Percentiles rank a stretch among this genome's conserved stretches.
phyloP scores from a whole-genome alignment of 2,329 filamentous ascomycete species.

The Trichoderma endophyticum region DNA sequence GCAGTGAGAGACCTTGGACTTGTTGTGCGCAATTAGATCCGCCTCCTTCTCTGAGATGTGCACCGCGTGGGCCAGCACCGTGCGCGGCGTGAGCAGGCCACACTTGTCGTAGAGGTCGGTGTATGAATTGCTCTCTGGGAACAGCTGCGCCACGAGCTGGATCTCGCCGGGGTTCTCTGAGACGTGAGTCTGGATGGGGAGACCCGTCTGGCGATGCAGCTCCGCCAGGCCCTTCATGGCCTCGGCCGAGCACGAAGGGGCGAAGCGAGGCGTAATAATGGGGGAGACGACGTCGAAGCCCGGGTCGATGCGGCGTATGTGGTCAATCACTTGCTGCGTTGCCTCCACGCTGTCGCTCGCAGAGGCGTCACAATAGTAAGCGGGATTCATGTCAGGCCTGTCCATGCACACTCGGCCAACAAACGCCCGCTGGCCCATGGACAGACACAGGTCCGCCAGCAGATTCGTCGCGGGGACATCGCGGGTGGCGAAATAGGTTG shows the following conservation, averaged over 20 bases:
- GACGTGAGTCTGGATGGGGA: constrained; percentile 85
- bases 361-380: constrained; percentile 75
- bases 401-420: constrained; percentile 98
- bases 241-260: constrained; percentile 57
- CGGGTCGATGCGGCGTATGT: constrained; percentile 68
- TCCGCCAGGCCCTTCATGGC: constrained; percentile 62
- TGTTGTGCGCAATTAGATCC: constrained; percentile 56
- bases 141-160: constrained; percentile 64
- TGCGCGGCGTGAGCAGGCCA: constrained; percentile 66
- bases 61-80: constrained; percentile 81
- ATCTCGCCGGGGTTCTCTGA: constrained; percentile 78
- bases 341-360: constrained; percentile 53
- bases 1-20: constrained; percentile 76
- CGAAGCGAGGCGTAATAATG: constrained; percentile 74
- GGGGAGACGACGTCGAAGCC: constrained; percentile 63
- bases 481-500: constrained; percentile 90
- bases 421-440: constrained; percentile 80
- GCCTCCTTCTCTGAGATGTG: constrained; percentile 70
- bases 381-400: constrained; percentile 59
- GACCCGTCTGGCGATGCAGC: constrained; percentile 58
- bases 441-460: constrained; percentile 78
- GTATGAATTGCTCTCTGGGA: constrained; percentile 64
- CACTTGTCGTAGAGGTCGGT: constrained; percentile 73
- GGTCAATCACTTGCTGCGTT: constrained; percentile 58
- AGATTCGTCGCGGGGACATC: constrained; percentile 87